Conservation (phyloP, 179 eudicot genomes). For the Carnegiea gigantea region DNA sequence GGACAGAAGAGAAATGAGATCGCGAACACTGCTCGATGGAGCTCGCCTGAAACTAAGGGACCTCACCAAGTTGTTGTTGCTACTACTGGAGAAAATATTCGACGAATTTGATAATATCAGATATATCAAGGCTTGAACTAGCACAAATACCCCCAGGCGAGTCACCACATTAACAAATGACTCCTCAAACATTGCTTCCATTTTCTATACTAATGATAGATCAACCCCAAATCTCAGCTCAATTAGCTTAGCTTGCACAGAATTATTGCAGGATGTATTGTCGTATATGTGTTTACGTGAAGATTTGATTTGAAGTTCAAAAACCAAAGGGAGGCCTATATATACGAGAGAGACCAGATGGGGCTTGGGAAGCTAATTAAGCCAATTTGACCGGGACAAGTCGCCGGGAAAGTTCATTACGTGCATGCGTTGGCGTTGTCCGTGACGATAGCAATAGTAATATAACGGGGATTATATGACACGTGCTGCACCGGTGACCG, state of each 20-base stretch:
- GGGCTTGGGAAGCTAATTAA: neutral
- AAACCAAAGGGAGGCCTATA: neutral
- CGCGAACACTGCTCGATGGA: constrained; percentile 45
- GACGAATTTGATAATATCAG: constrained; percentile 67
- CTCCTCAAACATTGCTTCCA: neutral
- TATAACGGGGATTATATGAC: neutral
- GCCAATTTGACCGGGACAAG: constrained; percentile 7
- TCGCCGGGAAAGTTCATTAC: constrained; percentile 1
- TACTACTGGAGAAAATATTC: constrained; percentile 51
- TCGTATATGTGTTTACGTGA: neutral
- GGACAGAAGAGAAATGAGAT: constrained; percentile 38
- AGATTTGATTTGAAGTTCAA: neutral
- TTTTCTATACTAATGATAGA: neutral
- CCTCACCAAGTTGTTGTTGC: constrained; percentile 25
- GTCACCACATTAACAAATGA: constrained; percentile 28
- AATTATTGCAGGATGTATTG: no score
- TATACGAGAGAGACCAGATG: neutral
- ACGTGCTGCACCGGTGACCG: neutral
- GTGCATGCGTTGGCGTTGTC: neutral
- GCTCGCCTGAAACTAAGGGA: constrained; percentile 46
- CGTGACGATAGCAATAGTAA: neutral
- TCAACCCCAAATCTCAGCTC: no score
- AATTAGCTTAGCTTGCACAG: no score
- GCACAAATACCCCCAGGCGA: constrained; percentile 43
- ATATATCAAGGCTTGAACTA: constrained; percentile 66